These are phyloP conservation scores for Chrysanthemum makinoi DNA, from an alignment of 129 eudicot species.

Conservation along the genomic window DNA sequence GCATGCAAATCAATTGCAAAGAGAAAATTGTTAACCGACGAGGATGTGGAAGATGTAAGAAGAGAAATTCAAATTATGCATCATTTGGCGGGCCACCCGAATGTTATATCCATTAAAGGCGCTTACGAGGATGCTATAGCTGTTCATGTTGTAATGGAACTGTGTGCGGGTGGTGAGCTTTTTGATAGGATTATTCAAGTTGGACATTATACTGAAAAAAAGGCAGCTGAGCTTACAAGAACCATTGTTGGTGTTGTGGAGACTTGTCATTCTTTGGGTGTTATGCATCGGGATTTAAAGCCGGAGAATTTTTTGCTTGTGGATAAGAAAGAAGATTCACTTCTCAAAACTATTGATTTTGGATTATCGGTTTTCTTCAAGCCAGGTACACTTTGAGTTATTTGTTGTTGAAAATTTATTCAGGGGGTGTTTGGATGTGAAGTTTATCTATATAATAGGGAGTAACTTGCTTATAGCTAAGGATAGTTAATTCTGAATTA, in stretches of 20 bases:
- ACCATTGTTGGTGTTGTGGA: constrained; percentile 92
- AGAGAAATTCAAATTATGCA: constrained; percentile 98
- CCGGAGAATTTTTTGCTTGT: constrained; percentile 93
- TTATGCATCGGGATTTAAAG: constrained; percentile 91
- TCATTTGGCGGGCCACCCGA: constrained; percentile 84
- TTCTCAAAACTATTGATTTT: constrained; percentile 86
- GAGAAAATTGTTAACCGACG: constrained; percentile 79
- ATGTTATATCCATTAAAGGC: constrained; percentile 86
- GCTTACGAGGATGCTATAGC: constrained; percentile 94
- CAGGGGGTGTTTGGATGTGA: neutral
- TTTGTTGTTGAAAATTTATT: constrained; percentile 24
- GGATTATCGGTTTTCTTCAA: constrained; percentile 87
- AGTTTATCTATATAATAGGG: neutral
- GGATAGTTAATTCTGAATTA: constrained; percentile 6
- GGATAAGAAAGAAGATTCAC: constrained; percentile 84
- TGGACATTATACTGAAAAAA: constrained; percentile 88
- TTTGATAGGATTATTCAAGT: constrained; percentile 88
- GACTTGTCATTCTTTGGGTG: constrained; percentile 88
- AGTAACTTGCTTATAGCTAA: neutral
- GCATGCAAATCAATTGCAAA: constrained; percentile 97
- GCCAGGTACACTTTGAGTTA: constrained; percentile 59
- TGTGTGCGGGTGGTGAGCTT: constrained; percentile 94
- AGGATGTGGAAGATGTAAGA: constrained; percentile 95
- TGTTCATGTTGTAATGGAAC: constrained; percentile 91
- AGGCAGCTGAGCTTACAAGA: constrained; percentile 88